Conservation (phyloP, 768 basidiomycete species). For the Exsudoporus frostii region DNA sequence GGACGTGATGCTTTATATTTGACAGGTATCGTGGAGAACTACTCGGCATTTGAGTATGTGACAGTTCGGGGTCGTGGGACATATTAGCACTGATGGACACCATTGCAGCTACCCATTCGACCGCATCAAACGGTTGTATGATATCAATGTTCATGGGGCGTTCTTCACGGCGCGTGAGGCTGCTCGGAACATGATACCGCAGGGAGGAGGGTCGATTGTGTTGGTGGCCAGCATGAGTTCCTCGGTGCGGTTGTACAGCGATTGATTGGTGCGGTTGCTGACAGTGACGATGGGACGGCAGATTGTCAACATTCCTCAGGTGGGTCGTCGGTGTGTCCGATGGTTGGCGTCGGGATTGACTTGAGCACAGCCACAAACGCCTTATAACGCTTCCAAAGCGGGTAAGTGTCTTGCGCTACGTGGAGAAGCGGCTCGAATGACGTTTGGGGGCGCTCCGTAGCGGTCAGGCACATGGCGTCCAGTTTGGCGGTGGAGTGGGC, state of each 20-base stretch:
- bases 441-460: conserved; percentile 35
- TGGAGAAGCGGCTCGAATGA: neutral
- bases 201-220: conserved; percentile 75
- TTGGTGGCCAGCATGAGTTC: conserved; percentile 92
- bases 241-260: conserved; percentile 49
- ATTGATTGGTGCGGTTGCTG: neutral
- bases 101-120: conserved; percentile 76
- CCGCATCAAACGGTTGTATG: conserved; percentile 78
- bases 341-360: neutral
- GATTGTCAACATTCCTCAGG: conserved; percentile 90
- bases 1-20: neutral
- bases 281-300: conserved; percentile 29
- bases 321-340: conserved; percentile 24
- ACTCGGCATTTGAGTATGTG: conserved; percentile 78
- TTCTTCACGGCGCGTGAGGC: conserved; percentile 97
- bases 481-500: conserved; percentile 97
- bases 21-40: conserved; percentile 83
- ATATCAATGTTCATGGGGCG: conserved; percentile 91
- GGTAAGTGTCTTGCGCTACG: conserved; percentile 41
- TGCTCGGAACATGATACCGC: conserved; percentile 85
- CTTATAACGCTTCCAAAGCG: conserved; percentile 95
- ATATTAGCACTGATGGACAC: conserved; percentile 6
- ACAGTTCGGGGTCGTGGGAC: conserved; percentile 15
- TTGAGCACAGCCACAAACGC: conserved; percentile 69
- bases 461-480: conserved; percentile 92